Percentiles rank a stretch among this genome's conserved stretches.
These are phyloP conservation scores for maize (Zea mays) DNA, from an alignment of 176 grass and related monocot genomes.

Conservation along the genomic window Zm-B73-REFERENCE-NAM-5.0 NC_050097.1:12629501-12630000, in stretches of 20 bases:
- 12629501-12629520: background rate
- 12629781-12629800: conserved; percentile 73
- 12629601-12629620: background rate
- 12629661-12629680: background rate
- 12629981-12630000: conserved; percentile 77
- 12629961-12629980: conserved; percentile 66
- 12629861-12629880: conserved; percentile 69
- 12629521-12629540: background rate
- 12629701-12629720: background rate
- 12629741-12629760: background rate
- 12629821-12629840: conserved; percentile 85
- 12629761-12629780: conserved; percentile 51
- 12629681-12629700: background rate
- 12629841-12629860: conserved; percentile 65
- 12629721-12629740: background rate
- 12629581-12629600: conserved; percentile 26
- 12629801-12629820: conserved; percentile 89
- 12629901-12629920: conserved; percentile 69
- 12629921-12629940: conserved; percentile 83
- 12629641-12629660: background rate
- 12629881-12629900: conserved; percentile 72
- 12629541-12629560: conserved; percentile 7
- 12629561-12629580: conserved; percentile 12
- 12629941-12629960: conserved; percentile 77
- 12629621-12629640: background rate